Conservation (phyloP, 768 basidiomycete species). For the Calocybe cyanea region DNA sequence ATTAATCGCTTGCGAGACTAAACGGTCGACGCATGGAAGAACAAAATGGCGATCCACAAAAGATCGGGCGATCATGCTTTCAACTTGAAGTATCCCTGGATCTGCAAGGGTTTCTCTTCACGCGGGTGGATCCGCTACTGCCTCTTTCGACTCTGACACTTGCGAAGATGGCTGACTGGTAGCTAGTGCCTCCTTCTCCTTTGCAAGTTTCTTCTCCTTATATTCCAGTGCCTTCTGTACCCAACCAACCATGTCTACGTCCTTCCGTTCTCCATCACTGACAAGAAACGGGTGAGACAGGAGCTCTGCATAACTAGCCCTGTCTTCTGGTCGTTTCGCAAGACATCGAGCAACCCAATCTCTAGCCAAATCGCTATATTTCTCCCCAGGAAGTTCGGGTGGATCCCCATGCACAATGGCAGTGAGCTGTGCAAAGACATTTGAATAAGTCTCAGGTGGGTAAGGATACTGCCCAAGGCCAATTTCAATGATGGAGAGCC, state of each 20-base stretch:
- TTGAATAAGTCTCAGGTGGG: constrained; percentile 94
- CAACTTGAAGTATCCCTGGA: neutral
- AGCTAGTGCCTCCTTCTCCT: constrained; percentile 8
- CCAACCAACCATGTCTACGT: constrained; percentile 87
- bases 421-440: constrained; percentile 93
- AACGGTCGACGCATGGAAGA: no score
- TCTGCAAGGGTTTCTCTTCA: neutral
- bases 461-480: constrained; percentile 91
- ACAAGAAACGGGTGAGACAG: constrained; percentile 80
- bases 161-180: neutral
- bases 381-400: constrained; percentile 74
- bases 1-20: no score
- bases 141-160: neutral
- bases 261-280: constrained; percentile 43
- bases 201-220: constrained; percentile 9
- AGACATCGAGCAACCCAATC: constrained; percentile 84
- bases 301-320: constrained; percentile 83
- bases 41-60: no score
- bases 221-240: constrained; percentile 50
- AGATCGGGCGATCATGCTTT: no score
- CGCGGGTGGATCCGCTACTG: neutral
- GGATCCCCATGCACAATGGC: constrained; percentile 96
- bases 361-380: constrained; percentile 63
- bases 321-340: constrained; percentile 68
- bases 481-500: constrained; percentile 90